Percentiles rank a stretch among this genome's conserved stretches.
Evolutionary conservation across 306 rosid genomes (phyloP).

Genomic region (Canavalia ensiformis): DNA sequence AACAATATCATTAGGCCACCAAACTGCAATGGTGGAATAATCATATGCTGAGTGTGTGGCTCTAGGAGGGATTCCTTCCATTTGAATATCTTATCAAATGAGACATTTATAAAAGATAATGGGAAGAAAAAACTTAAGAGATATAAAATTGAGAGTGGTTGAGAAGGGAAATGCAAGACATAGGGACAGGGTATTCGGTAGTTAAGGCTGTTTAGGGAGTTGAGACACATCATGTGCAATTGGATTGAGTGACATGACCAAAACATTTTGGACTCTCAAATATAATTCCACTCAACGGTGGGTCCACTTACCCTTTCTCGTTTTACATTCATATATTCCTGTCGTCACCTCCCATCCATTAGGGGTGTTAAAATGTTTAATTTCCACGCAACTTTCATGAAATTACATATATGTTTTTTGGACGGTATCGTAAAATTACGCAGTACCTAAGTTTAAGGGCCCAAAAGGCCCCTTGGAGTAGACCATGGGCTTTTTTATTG

Average conservation of each 20-base stretch:
- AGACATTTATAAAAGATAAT: neutral
- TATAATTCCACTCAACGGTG: neutral
- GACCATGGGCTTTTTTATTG: neutral
- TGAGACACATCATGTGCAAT: neutral
- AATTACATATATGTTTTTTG: no score
- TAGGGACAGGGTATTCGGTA: neutral
- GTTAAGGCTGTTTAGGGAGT: neutral
- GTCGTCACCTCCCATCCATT: neutral
- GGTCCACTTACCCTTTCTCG: constrained; percentile 13
- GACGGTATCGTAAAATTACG: no score
- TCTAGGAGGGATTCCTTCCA: neutral
- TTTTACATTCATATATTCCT: neutral
- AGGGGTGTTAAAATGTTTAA: neutral
- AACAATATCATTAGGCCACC: constrained; percentile 32
- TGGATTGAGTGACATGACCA: constrained; percentile 29
- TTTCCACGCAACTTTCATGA: neutral
- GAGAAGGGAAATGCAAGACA: neutral
- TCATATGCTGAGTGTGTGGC: constrained; percentile 5
- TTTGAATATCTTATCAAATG: neutral
- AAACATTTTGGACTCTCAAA: neutral
- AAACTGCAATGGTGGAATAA: constrained; percentile 20
- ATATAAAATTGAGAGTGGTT: neutral
- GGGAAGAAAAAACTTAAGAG: no score
- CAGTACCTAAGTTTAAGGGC: neutral
- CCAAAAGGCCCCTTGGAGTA: neutral